Evolutionary conservation across 768 basidiomycete species (phyloP), one percentile per base, ranked within the genome.

Genomic region (Lactarius psammicola): DNA sequence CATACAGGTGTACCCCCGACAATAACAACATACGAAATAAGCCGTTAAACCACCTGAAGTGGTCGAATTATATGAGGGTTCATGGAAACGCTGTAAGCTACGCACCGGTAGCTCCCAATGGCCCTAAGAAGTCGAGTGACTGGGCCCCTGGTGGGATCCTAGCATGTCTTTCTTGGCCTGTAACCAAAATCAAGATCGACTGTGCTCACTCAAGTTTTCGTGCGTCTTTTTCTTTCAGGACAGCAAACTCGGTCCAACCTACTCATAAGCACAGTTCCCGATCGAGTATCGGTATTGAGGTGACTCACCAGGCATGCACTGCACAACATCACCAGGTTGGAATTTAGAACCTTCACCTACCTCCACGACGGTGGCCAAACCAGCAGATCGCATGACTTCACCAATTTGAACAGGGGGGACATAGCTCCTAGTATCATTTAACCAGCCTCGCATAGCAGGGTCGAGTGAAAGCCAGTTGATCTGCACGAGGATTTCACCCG

Each of bases 381-480:
- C 88, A 20, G 70, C 63, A 0, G 87, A 85, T 13, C 91, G 84
- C 92, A 95, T 94, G 4, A 84, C 84, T 30, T 74, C 80, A 23
- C 77, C 78, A 51, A 83, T 77, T 60, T 76, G 63, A 2, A 77
- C 74, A 0, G 68, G 68, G 36, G 85, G 84, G 17, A 91, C 59
- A 73, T 94, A 93, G 70, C 85, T 87, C 55, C 94, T 81, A 17
- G 73, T 74, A 73, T 92, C 89, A 67, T 83, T 85, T 59, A 98
- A 73, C 82, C 90, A 97, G 11, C 85, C 86, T 11, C 94, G 83
- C 92, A 94, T 93, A 0, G 93, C 92, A n/a, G 95, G 94, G 72
- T 97, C 95, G 69, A 97, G 74, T 38, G 87, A 87, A 34, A 94
- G 72, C 80, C 88, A 95, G 56, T 87, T 86, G 64, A 90, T 85